Conservation (phyloP, 148 eudicot species). For the Rhododendron ferrugineum region DNA sequence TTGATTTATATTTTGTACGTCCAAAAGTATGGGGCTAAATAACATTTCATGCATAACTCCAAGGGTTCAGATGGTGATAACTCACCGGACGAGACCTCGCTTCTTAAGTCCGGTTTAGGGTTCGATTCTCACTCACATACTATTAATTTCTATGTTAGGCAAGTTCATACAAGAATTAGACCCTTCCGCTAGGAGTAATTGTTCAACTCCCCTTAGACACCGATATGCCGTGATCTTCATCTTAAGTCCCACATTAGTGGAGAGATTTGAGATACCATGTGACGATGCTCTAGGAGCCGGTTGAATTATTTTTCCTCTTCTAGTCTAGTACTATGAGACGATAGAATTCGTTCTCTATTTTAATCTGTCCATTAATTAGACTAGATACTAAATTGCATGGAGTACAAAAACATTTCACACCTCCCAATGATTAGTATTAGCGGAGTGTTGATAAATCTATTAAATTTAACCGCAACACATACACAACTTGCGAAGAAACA, state of each 20-base stretch:
- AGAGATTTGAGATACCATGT: no score
- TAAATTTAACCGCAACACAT: not conserved
- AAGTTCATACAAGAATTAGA: no score
- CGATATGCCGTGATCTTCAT: no score
- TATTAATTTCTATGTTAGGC: no score
- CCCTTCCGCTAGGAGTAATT: no score
- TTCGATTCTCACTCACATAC: no score
- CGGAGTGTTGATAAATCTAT: not conserved
- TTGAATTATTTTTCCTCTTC: no score
- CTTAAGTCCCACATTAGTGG: not conserved
- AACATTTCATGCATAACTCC: not conserved
- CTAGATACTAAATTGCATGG: not conserved
- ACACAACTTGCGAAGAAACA: not conserved
- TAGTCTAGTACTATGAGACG: not conserved
- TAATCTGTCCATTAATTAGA: not conserved
- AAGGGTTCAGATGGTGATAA: not conserved
- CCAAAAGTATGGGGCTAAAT: not conserved
- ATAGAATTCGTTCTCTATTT: not conserved
- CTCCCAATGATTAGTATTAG: no score
- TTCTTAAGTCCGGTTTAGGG: no score
- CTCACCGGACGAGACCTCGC: no score
- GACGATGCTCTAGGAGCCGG: no score
- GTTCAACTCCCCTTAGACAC: not conserved
- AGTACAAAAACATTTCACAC: no score
- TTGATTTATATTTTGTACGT: not conserved